phyloP scores from a whole-genome alignment of 352 stramenopile species.

The Phytophthora vignae region DNA sequence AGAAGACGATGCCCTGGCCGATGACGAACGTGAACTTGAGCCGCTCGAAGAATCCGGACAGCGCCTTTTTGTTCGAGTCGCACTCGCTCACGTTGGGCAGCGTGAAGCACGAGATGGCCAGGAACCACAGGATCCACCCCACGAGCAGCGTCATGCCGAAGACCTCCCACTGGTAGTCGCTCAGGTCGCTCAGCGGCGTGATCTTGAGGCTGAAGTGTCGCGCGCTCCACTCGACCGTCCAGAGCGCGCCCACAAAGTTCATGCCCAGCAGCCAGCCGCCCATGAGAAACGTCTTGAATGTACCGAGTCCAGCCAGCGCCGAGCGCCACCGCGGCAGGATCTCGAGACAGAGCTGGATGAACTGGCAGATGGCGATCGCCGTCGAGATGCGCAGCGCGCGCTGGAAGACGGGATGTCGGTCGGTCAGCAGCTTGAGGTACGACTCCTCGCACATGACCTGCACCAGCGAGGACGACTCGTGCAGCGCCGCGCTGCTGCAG shows the following conservation, averaged over 20 bases:
- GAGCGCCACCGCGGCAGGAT: slow-evolving; percentile 80
- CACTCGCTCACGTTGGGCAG: slow-evolving; percentile 61
- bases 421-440: slow-evolving; percentile 86
- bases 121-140: slow-evolving; percentile 86
- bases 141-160: slow-evolving; percentile 83
- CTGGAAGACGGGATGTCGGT: slow-evolving; percentile 87
- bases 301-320: slow-evolving; percentile 63
- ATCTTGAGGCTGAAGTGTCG: slow-evolving; percentile 74
- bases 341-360: slow-evolving; percentile 86
- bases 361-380: slow-evolving; percentile 85
- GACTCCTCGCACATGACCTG: slow-evolving; percentile 81
- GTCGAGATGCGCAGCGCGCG: slow-evolving; percentile 80
- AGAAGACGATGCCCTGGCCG: slow-evolving; percentile 83
- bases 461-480: slow-evolving; percentile 43
- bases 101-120: slow-evolving; percentile 72
- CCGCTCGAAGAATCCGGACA: slow-evolving; percentile 75
- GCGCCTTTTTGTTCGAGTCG: slow-evolving; percentile 70
- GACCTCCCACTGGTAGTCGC: slow-evolving; percentile 78
- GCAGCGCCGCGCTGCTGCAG: slow-evolving; percentile 45
- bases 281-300: slow-evolving; percentile 60
- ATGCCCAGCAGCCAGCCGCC: slow-evolving; percentile 65
- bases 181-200: slow-evolving; percentile 75
- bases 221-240: slow-evolving; percentile 80
- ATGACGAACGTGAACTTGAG: slow-evolving; percentile 87
- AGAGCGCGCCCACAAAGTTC: slow-evolving; percentile 71